Base-by-base conservation (phyloP, 805 yeast species). In the Candida pseudofarinosa region DNA sequence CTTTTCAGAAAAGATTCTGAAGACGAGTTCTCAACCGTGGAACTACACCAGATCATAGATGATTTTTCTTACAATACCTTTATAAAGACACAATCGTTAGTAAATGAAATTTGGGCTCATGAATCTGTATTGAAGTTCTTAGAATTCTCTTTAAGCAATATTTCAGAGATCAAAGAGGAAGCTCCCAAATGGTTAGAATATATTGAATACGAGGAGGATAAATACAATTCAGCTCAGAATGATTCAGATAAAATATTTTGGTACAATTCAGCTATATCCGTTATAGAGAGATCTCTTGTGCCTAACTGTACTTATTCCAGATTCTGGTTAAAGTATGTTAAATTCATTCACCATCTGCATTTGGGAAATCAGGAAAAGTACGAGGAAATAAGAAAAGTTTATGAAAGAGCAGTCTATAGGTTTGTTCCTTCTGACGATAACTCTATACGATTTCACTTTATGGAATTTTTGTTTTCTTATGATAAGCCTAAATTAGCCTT, bases 221-320 rank as follows among this genome's bases (percentile, higher is more conserved):
- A 60, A 34, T 38, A 49, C 3, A 17, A 40, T 7, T 19, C 44
- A 8, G 38, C 35, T 5, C 4, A 33, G 4, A 30, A 8, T 33
- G 8, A 28, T 26, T 4, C 17, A 2, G 19, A 26, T 16, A 20
- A 37, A 17, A 37, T 32, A 12, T 33, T 37, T 13, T 54, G 52
- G 14, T 39, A 41, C 7, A 58, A 60, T 4, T 60, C 71, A 17
- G 66, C 77, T 1, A 59, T 61, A 5, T 63, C 74, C 5, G 54
- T 86, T 1, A 90, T 83, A 60, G 91, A 86, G 57, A 71, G 97
- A 43, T 79, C 88, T 14, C 63, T 91, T 8, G 66, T 86, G 1
- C 87, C 95, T 0, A 75, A 82, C 40, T 85, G 89, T 33, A 62
- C 63, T 16, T 67, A 73, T 37, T 79, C 78, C 26, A 67, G 66